Evolutionary conservation across 768 basidiomycete species (phyloP), one percentile per base, ranked within the genome.

Genomic region (Infundibulicybe gibba): DNA sequence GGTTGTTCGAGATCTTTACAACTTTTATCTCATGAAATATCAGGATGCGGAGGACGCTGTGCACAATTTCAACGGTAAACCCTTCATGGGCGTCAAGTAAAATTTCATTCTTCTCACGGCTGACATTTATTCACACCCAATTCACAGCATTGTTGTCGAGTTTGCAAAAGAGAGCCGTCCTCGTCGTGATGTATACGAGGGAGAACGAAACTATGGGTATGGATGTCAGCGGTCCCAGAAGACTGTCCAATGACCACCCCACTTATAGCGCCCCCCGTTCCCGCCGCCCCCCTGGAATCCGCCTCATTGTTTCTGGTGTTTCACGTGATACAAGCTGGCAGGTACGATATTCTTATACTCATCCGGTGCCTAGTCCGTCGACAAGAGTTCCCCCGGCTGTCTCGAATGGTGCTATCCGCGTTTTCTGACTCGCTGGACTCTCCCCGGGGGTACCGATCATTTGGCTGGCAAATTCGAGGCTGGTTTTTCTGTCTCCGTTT

Each of bases 241-340:
- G 30, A 32, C 32, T 32, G 54, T 21, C 15, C n/a, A 37, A 52
- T 55, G 35, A 55, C 48, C 43, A 44, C 44, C 41, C 11, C 50
- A 33, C 48, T 43, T 51, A 40, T 59, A 71, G 71, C 50, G 79
- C 79, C 38, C 71, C 81, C 34, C 83, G 90, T 37, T 72, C 86
- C 33, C 81, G 87, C 40, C 75, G 90, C 47, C 89, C 90, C 48
- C 83, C 86, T 49, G 90, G 90, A 8, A 80, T 87, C 49, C 85
- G 93, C 55, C 74, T 97, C 47, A 75, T 87, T 50, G 91, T 99
- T 49, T 80, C 87, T 33, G 92, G 92, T 46, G 80, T 98, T 54
- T 90, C 93, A 55, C 85, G 88, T 62, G 90, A 94, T 63, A 95
- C 93, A 40, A 97, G 94, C 67, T 98, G 94, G 94, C 94, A 98